These are phyloP conservation scores for Scedosporium aurantiacum DNA, from an alignment of 2,329 filamentous ascomycete species.

Conservation along the genomic window DNA sequence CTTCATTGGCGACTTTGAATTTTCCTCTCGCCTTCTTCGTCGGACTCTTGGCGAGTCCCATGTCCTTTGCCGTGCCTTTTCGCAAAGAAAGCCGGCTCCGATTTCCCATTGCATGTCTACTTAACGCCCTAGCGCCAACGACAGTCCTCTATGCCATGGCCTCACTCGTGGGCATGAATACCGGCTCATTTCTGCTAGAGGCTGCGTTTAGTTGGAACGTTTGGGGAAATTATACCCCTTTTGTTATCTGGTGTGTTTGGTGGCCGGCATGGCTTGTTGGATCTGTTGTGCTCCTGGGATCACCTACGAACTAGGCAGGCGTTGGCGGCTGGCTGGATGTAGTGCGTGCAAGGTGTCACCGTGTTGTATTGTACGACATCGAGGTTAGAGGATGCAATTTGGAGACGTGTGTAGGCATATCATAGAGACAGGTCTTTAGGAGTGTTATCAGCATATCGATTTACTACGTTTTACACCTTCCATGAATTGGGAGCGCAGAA, in stretches of 20 bases:
- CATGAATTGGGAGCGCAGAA: neutral
- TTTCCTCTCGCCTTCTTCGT: constrained; percentile 83
- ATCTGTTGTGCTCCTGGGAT: constrained; percentile 36
- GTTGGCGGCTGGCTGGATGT: too few relatives aligned
- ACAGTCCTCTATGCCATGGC: constrained; percentile 40
- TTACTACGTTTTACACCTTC: too few relatives aligned
- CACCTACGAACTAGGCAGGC: neutral
- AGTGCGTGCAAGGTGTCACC: too few relatives aligned
- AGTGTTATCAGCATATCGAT: too few relatives aligned
- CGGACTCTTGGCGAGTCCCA: constrained; percentile 65
- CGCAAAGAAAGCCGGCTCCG: constrained; percentile 20
- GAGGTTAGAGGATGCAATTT: too few relatives aligned
- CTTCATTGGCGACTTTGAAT: constrained; percentile 87
- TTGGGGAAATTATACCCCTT: constrained; percentile 78
- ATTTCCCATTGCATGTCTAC: constrained; percentile 33
- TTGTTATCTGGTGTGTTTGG: constrained; percentile 91
- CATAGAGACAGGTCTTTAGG: too few relatives aligned
- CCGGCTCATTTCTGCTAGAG: constrained; percentile 53
- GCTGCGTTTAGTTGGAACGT: constrained; percentile 83
- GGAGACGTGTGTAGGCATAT: too few relatives aligned
- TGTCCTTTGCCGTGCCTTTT: constrained; percentile 57
- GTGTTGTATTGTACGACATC: too few relatives aligned
- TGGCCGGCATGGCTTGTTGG: constrained; percentile 82
- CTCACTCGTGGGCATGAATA: constrained; percentile 23
- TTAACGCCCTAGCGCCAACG: constrained; percentile 53